Base-by-base conservation (phyloP, 805 yeast species). In the Metschnikowia santaceciliae region DNA sequence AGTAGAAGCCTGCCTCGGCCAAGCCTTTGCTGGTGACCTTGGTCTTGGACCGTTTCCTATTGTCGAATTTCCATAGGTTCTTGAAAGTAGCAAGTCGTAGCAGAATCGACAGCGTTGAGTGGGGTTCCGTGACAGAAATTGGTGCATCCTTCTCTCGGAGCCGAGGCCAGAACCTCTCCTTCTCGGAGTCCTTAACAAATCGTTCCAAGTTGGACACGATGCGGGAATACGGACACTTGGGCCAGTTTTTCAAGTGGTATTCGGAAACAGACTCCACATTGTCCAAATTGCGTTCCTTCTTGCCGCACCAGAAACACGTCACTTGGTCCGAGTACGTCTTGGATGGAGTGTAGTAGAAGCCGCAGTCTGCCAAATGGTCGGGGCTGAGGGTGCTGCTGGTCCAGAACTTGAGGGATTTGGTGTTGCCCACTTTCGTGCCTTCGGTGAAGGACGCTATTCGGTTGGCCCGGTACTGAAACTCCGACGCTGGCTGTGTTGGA, bases 301-400 rank as follows among this genome's bases (percentile, higher is more conserved):
- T 70, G 26, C 75, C 68, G 65, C 92, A 86, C 58, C 74, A 69
- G 48, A 75, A 77, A 64, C 92, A 86, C 14, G 81, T 74, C 8
- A 79, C 79, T 47, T 81, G 75, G 58, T 81, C 84, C 3, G 60
- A 65, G 42, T 72, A 67, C 32, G 69, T 66, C 47, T 73, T 69
- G 11, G 72, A 69, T 32, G 83, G 90, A 44, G 77, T 74, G 63
- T 69, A 86, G 65, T 70, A 80, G 68, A 86, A 81, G 0, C 92
- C 91, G 17, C 80, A 75, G 45, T 70, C 70, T 1, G 84, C 84
- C 70, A 84, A 65, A 0, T 58, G 62, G 6, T 68, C 62, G n/a
- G 66, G 59, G 6, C 50, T 42, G 34, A 56, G 56, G 5, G 39
- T 39, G 5, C 49, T 46, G 23, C 62, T 57, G 2, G 61, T 47